Evolutionary conservation across 2,329 filamentous ascomycete genomes (phyloP), one percentile per base, ranked within the genome.

Genomic region (Scedosporium minutisporum): DNA sequence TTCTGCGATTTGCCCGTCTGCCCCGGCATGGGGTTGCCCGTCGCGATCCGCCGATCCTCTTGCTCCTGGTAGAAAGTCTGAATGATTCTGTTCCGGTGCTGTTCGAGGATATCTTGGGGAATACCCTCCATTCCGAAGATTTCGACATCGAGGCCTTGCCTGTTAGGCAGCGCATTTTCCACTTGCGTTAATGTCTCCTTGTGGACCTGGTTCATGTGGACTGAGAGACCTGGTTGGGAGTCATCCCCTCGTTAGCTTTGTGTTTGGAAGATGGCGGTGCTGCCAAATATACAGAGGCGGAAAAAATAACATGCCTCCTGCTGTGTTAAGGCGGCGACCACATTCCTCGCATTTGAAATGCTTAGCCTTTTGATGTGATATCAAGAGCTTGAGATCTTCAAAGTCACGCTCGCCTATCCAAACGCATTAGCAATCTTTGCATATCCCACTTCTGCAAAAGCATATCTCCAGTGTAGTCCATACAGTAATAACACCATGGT

Each of bases 121-220:
- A 97, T 91, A 71, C 95, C 95, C 74, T 97, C 92, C 90, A 97
- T 97, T 71, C 93, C 95, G 73, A 97, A 99, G 70, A 99, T 97
- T 76, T 99, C 95, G 64, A 96, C 86, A 64, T 96, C 91, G 64
- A 96, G 85, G 64, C 89, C 88, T 66, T 91, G 86, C 65, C 95
- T 87, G 70, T 93, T 93, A 0, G 90, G 87, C 3, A 97, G 83
- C 59, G 95, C 92, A 81, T 97, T 97, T 69, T 97, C 93, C 71
- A 99, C 92, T 55, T 87, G 85, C 21, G 85, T 86, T 59, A 97
- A 83, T 33, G 87, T 90, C 74, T 97, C 93, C 75, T 99, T 99
- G 80, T 99, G 95, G 58, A 99, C 95, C 75, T 99, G 95, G 72
- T 93, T 96, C 91, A 97, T 89, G 74, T 99, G 95, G 62, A 99